Conservation (phyloP, 306 rosid genomes). For the Senna siamea region DNA sequence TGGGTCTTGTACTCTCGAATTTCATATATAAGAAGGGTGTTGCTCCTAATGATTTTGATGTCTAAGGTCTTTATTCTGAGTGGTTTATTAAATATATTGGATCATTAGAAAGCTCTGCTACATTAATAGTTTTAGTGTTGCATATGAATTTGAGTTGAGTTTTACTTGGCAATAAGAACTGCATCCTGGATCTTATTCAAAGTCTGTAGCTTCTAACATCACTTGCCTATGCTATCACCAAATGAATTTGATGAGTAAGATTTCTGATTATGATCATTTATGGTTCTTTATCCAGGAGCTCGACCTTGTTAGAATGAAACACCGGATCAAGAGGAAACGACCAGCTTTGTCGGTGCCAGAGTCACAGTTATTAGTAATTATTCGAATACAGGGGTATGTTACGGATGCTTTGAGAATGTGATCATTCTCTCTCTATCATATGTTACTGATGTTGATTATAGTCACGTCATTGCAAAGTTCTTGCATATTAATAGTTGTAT, state of each 20-base stretch:
- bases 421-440: not conserved
- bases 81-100: too few relatives aligned
- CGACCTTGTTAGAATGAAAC: slow-evolving; percentile 75
- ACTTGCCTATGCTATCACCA: not conserved
- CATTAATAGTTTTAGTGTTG: not conserved
- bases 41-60: not conserved
- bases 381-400: slow-evolving; percentile 79
- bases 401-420: not conserved
- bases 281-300: slow-evolving; percentile 59
- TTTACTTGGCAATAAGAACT: not conserved
- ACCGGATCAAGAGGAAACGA: slow-evolving; percentile 69
- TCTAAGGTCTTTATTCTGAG: not conserved
- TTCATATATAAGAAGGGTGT: not conserved
- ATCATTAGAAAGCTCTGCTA: not conserved
- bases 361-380: slow-evolving; percentile 59
- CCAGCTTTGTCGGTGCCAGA: slow-evolving; percentile 32
- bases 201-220: not conserved
- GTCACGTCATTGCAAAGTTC: not conserved
- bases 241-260: not conserved
- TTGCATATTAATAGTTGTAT: not conserved
- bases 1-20: not conserved
- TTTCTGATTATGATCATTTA: not conserved
- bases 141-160: not conserved
- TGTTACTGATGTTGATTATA: not conserved
- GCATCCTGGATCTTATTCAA: not conserved